These are phyloP conservation scores for Fusarium acutatum DNA, from an alignment of 2,329 filamentous ascomycete species.

Conservation along the genomic window DNA sequence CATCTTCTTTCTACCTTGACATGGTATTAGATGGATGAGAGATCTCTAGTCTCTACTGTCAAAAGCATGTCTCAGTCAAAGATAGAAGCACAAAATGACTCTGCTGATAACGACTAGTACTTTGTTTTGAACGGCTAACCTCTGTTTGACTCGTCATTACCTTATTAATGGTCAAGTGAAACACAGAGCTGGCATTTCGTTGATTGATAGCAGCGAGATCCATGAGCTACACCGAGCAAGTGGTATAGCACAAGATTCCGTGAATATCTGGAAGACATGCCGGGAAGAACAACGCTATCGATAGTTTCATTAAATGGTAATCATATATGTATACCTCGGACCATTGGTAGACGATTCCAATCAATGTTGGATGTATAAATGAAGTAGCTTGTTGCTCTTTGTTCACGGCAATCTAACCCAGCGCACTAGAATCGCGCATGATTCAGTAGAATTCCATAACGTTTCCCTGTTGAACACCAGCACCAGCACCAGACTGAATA, in stretches of 20 bases:
- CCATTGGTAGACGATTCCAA: rapidly evolving
- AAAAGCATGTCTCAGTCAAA: neutral
- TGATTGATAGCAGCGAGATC: neutral
- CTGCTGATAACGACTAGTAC: neutral
- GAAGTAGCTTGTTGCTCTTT: neutral
- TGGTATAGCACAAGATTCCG: neutral
- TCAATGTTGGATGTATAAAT: neutral
- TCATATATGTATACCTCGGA: neutral
- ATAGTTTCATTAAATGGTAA: rapidly evolving
- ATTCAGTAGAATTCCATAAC: neutral
- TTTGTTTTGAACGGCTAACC: rapidly evolving
- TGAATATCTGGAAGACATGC: neutral
- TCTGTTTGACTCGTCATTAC: no score
- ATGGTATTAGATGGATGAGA: neutral
- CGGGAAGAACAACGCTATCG: rapidly evolving
- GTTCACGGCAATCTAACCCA: neutral
- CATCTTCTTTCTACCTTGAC: rapidly evolving
- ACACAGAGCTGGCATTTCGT: neutral
- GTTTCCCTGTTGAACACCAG: neutral
- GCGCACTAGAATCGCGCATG: rapidly evolving
- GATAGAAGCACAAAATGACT: neutral
- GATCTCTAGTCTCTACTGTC: neutral
- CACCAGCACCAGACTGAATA: neutral
- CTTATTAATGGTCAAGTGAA: rapidly evolving
- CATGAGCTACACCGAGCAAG: rapidly evolving